A percentile compares a stretch with the other conserved stretches of the same genome.
phyloP scores from a whole-genome alignment of 139 green algal species.

The Micractinium sp. region DNA sequence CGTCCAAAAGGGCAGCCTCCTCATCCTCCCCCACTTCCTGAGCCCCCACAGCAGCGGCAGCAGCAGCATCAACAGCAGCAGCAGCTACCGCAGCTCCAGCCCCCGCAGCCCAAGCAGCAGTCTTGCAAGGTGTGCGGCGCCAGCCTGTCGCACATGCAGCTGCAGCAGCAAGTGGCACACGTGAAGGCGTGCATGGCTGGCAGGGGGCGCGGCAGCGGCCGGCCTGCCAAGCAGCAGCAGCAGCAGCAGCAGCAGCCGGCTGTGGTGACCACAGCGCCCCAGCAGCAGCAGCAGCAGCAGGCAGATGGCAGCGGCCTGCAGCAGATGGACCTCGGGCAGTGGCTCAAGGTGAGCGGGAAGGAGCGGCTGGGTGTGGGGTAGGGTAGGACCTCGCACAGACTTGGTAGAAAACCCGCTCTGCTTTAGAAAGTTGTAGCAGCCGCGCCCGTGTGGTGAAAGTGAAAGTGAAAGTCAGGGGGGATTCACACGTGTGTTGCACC shows the following conservation, averaged over 20 bases:
- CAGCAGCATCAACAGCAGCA: neutral
- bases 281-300: neutral
- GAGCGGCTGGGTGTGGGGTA: neutral
- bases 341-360: neutral
- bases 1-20: neutral
- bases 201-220: neutral
- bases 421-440: too few species aligned
- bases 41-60: neutral
- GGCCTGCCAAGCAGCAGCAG: neutral
- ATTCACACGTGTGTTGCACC: too few species aligned
- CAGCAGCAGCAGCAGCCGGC: neutral
- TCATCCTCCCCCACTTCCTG: too few species aligned
- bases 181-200: conserved; percentile 34
- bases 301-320: neutral
- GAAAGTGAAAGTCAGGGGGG: too few species aligned
- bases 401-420: too few species aligned
- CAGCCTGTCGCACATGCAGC: neutral
- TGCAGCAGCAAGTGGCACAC: conserved; percentile 31
- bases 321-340: neutral
- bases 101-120: neutral
- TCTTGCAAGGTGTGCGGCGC: conserved; percentile 22
- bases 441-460: too few species aligned
- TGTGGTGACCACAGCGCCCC: neutral
- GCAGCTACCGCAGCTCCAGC: neutral
- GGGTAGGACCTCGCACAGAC: too few species aligned